Conservation (phyloP, 2,329 filamentous ascomycete genomes). For the Amesomyces nigricolor region DNA sequence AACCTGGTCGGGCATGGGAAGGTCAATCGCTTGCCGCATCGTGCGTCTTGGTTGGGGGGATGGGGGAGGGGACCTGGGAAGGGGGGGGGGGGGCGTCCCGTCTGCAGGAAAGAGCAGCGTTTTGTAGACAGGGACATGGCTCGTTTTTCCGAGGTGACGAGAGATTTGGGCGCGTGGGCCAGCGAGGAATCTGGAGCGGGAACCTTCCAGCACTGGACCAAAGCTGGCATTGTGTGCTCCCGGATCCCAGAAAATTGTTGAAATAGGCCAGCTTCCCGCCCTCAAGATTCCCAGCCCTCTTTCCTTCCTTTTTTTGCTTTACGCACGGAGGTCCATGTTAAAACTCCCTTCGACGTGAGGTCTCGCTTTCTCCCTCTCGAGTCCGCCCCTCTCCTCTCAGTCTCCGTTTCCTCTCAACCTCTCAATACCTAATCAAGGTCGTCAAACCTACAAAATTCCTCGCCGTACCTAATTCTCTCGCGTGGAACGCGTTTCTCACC, state of each 20-base stretch:
- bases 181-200: background rate
- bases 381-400: slow-evolving; percentile 22
- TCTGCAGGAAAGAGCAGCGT: slow-evolving; percentile 13
- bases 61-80: too few relatives aligned
- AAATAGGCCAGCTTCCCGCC: slow-evolving; percentile 27
- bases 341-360: slow-evolving; percentile 45
- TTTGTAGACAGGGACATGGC: slow-evolving; percentile 18
- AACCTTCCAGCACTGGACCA: background rate
- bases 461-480: background rate
- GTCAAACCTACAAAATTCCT: slow-evolving; percentile 1
- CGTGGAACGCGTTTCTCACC: slow-evolving; percentile 6
- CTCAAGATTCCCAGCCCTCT: slow-evolving; percentile 17
- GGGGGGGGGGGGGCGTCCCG: too few relatives aligned
- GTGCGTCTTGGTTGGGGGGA: slow-evolving; percentile 3
- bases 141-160: slow-evolving; percentile 18
- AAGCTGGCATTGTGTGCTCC: background rate
- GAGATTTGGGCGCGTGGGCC: slow-evolving; percentile 17
- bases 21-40: slow-evolving; percentile 15
- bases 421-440: slow-evolving; percentile 9
- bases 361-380: slow-evolving; percentile 29
- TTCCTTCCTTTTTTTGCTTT: slow-evolving; percentile 34
- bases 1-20: slow-evolving; percentile 12
- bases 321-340: slow-evolving; percentile 46
- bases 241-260: slow-evolving; percentile 19
- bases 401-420: slow-evolving; percentile 15